Evolutionary conservation across 176 grass and related monocot species (phyloP).

Genomic region (Elymus sibiricus): DNA sequence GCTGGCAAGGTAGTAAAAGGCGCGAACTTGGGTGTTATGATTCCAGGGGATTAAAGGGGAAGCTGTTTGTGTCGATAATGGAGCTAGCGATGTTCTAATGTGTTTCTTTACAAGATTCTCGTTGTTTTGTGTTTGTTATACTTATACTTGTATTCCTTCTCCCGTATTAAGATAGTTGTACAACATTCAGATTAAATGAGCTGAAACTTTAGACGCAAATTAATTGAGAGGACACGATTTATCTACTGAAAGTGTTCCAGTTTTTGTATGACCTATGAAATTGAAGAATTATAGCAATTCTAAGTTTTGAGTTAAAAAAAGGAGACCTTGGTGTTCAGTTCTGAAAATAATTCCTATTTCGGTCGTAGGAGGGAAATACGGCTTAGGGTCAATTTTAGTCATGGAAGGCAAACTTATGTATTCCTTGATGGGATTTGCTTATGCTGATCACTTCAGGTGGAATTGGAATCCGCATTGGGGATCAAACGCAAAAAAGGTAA

Average conservation of each 20-base stretch:
- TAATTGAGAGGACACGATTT: neutral
- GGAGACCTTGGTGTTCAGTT: neutral
- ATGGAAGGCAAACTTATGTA: neutral
- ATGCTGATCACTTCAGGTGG: slow-evolving; percentile 21
- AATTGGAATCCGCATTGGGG: slow-evolving; percentile 14
- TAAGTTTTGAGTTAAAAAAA: neutral
- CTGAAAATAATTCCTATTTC: neutral
- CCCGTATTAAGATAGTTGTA: neutral
- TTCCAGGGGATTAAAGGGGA: neutral
- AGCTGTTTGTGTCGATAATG: neutral
- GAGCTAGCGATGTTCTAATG: neutral
- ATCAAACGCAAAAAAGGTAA: slow-evolving; percentile 31
- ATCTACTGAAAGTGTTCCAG: neutral
- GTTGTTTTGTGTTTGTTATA: neutral
- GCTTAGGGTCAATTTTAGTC: neutral
- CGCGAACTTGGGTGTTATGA: neutral
- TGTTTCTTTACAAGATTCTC: neutral
- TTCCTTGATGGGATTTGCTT: neutral
- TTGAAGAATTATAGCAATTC: neutral
- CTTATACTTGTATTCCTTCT: neutral
- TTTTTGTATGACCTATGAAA: neutral
- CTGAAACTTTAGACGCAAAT: neutral
- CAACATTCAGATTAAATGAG: neutral
- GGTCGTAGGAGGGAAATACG: neutral
- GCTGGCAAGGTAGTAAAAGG: neutral